Base-by-base conservation (phyloP, 2,329 filamentous ascomycete species). In the Colletotrichum euphorbiae region DNA sequence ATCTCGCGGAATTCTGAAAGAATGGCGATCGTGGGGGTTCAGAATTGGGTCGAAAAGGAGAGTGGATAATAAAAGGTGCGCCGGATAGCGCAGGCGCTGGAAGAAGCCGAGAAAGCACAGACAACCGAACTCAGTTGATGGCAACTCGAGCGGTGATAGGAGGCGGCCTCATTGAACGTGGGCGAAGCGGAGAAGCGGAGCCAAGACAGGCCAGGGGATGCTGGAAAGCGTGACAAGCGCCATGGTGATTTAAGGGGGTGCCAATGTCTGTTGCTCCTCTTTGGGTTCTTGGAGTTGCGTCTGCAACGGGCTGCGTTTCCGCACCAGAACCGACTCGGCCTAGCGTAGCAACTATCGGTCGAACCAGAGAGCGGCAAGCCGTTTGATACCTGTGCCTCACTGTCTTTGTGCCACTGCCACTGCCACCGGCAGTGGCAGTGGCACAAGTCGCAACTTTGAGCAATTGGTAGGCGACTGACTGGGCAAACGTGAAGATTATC, bases 171-270 rank as follows among this genome's bases (percentile, higher is more conserved):
- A 62, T 67, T 56, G 51, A 56, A 45, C 51, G 45, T 19, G 51
- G 64, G 28, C 21, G 43, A 60, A 42, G 66, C 48, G 61, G 61
- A 60, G 66, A 50, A 42, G 15, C 21, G 59, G 38, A 28, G 54
- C n/a, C 62, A 60, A 59, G 61, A 69, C 55, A 43, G n/a, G 61
- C 61, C 66, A 55, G 66, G 66, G 61, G 48, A 57, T 67, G 62
- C 67, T 58, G 17, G 38, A 36, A 33, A 28, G 43, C 15, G 63
- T 55, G 67, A 28, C 67, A 62, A 69, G 51, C 50, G 54, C 51
- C 56, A 58, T 62, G 56, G 50, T 67, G 62, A 67, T 69, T 69
- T 62, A 69, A 69, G 67, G 67, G 62, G 67, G 50, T 57, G 67
- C 67, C 67, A 69, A 67, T 62, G 62, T 67, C 62, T 8, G 40